These are phyloP conservation scores for Anastatica hierochuntica DNA, from an alignment of 345 rosid species.

Conservation along the genomic window DNA sequence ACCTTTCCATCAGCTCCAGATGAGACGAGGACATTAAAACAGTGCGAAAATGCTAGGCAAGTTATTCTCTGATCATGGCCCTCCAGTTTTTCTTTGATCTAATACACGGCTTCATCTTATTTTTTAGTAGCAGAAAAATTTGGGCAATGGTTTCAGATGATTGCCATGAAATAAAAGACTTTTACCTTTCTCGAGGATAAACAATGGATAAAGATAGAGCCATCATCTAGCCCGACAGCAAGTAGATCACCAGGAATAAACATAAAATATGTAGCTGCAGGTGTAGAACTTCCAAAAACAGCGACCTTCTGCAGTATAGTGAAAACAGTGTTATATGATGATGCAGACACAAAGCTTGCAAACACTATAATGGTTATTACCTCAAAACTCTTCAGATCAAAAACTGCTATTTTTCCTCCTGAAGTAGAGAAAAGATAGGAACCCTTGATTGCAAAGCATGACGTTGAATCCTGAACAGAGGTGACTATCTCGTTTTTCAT, in stretches of 20 bases:
- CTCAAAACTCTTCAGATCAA: conserved; percentile 26
- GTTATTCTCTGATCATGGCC: conserved; percentile 26
- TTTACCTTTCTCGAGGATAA: conserved; percentile 26
- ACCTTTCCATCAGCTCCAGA: conserved; percentile 27
- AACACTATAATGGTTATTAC: conserved; percentile 13
- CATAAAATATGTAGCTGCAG: conserved; percentile 27
- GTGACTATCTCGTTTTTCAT: conserved; percentile 28
- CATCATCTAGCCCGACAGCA: conserved; percentile 29
- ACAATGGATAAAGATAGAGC: conserved; percentile 30
- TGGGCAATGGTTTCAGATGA: too few relatives aligned
- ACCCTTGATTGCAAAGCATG: conserved; percentile 29
- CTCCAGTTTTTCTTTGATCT: conserved; percentile 20
- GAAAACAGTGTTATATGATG: conserved; percentile 13
- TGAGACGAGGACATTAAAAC: conserved; percentile 21
- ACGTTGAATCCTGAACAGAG: conserved; percentile 1
- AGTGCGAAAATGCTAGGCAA: conserved; percentile 18
- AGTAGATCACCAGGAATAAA: conserved; percentile 26
- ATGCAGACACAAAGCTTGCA: background rate
- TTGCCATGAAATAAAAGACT: background rate
- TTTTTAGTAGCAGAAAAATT: background rate
- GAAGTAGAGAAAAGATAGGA: conserved; percentile 31
- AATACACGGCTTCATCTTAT: background rate
- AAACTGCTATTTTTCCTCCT: conserved; percentile 31
- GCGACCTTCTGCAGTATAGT: conserved; percentile 22
- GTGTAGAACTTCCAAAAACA: conserved; percentile 25